Base-by-base conservation (phyloP, 176 grass and related monocot genomes). In the Stipa capillata region DNA sequence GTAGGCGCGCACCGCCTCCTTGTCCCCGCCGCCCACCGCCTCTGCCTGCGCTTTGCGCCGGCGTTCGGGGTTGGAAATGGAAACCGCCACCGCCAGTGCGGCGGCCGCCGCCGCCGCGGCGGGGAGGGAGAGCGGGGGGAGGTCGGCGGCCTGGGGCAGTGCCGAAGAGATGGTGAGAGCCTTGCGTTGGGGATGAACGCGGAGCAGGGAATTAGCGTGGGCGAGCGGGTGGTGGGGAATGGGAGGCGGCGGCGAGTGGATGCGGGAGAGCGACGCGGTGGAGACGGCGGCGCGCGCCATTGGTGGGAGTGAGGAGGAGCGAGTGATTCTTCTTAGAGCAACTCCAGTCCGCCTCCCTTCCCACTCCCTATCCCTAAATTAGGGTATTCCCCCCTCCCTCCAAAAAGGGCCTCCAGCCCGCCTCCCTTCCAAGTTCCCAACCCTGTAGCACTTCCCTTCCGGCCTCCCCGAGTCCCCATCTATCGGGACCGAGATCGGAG, bases 1-100 rank as follows among this genome's bases (percentile, higher is more conserved):
- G 95, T 98, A 98, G 53, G 82, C 92, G 72, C 85, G 88, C 17
- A 94, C 95, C 2, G 90, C 92, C 65, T 93, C 95, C 85, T 97
- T 97, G 84, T 97, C 92, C 27, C 74, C 92, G 53, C 95, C 91
- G 20, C 91, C 91, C n/a, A 85, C 87, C 0, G 79, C 95, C 72
- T 89, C 87, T 0, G 95, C 92, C 83, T 94, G 95, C 35, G 79
- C 82, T n/a, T 68, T 83, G 6, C 91, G 83, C 0, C 95, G 50
- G 5, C 89, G 91, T 16, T 97, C 91, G 0, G 95, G 95, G 80
- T 94, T 89, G 17, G 94, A 84, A 1, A 97, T 80, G 0, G 89
- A 92, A 1, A 94, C 49, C 1, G 82, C 83, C 3, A 63, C 85
- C 0, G 80, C 90, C 0, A 85, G 72, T 0, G 90, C 86, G 1